Evolutionary conservation across 805 yeast genomes (phyloP), one percentile per base, ranked within the genome.

Genomic region (Kodamaea jinghongensis): DNA sequence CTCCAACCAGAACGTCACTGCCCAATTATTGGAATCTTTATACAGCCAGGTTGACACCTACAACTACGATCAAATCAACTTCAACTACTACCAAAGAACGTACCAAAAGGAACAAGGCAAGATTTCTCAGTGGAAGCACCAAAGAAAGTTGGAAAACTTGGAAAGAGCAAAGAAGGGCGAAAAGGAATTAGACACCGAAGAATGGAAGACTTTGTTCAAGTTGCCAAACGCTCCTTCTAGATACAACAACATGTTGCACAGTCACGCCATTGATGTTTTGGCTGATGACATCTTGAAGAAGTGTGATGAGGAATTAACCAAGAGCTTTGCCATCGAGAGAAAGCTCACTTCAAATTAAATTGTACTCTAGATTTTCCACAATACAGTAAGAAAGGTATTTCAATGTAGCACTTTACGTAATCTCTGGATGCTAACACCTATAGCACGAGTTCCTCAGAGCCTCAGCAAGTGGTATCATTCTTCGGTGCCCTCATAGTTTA

Each of bases 31-130:
- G 44, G 90, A 84, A 55, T 75, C 75, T 34, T 70, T 85, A 48
- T 73, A 78, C 56, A 81, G 78, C 45, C 77, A 86, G 37, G 73
- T 86, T 29, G 93, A 86, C 60, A 80, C 83, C 35, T 80, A 78
- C 67, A 82, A 81, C 66, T 81, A 81, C 59, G 89, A 83, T 58
- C 86, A 83, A 59, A 81, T 83, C 50, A 85, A 81, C 64, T 81
- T 83, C 71, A 83, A 84, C 70, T 85, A 82, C 65, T 84, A 78
- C 69, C 93, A 85, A 66, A 79, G 95, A 68, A 82, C 78, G 52
- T 70, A 78, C 44, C 75, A 80, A 34, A 76, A 88, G 58, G 95
- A 86, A 58, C 68, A 73, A 59, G 63, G 79, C 44, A 84, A 82
- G 67, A 73, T 86, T 48, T 70, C 71, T 47, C 86, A 81, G 56